Evolutionary conservation across 257 asterid species (phyloP).

Genomic region (Solanum piurae): DNA sequence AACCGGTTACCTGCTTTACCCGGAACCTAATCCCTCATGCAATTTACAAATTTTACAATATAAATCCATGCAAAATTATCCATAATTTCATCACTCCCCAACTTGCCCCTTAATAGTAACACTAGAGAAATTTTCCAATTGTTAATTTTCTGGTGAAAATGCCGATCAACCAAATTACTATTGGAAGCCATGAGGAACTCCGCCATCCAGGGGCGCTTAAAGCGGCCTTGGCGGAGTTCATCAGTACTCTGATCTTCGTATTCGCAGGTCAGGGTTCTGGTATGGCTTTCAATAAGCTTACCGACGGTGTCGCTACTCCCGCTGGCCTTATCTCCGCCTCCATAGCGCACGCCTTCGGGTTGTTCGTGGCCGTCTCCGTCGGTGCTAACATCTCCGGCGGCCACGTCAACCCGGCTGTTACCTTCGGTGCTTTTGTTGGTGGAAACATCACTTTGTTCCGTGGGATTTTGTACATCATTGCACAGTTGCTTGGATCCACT

Average conservation of each 20-base stretch:
- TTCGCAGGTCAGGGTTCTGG: constrained; percentile 62
- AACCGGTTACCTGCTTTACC: neutral
- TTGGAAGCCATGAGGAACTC: constrained; percentile 39
- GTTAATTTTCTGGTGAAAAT: constrained; percentile 9
- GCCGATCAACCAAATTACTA: constrained; percentile 38
- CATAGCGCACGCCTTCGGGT: constrained; percentile 40
- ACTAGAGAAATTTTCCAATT: neutral
- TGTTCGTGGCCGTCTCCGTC: constrained; percentile 44
- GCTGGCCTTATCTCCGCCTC: constrained; percentile 38
- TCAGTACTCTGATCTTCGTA: constrained; percentile 44
- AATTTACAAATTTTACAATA: neutral
- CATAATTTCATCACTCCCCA: neutral
- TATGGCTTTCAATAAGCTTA: constrained; percentile 36
- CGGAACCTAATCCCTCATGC: neutral
- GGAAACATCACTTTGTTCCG: constrained; percentile 49
- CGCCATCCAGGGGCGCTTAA: constrained; percentile 35
- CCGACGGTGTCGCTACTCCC: constrained; percentile 20
- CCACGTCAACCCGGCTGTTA: constrained; percentile 65
- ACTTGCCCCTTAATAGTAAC: neutral
- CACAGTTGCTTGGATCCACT: constrained; percentile 47
- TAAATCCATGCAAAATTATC: neutral
- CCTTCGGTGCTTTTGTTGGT: constrained; percentile 45
- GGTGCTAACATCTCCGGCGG: constrained; percentile 61
- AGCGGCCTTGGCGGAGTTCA: constrained; percentile 55
- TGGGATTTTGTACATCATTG: constrained; percentile 39